Evolutionary conservation across 1,139 yeast species (phyloP), one percentile per base, ranked within the genome.

Genomic region (Diutina ranongensis): DNA sequence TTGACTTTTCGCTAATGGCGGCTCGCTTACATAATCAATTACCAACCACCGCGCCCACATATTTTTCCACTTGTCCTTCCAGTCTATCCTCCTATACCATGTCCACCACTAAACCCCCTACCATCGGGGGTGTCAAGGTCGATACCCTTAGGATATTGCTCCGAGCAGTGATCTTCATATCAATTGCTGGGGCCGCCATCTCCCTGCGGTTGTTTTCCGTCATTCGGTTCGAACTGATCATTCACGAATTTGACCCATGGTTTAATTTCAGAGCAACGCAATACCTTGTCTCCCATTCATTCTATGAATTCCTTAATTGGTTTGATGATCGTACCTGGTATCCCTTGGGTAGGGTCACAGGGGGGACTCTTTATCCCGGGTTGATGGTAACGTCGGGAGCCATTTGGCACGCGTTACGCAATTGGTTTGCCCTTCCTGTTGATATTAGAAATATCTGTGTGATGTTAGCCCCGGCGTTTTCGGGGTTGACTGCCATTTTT

Each of bases 191-290:
- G 21, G 97, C 97, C 2, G 95, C 97, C 36, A 74, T 92, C 48
- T 80, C 95, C 44, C 83, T 95, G 49, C 78, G 99, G 58, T 72
- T 92, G 60, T 77, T 76, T 52, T 74, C 92, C 4, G 92, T 83
- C 48, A 80, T 85, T 49, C 72, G 94, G 54, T 94, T 88, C 60
- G 99, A 94, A 67, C 80, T 94, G 49, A 94, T 94, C 58, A 94
- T 94, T 64, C 99, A 94, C 68, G 99, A 94, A 65, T 92, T 92
- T 60, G 98, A 94, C 65, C 97, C 98, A 34, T 92, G 98, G 98
- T 94, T 94, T 73, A 92, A 92, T 64, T 92, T 78, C 68, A 71
- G 98, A 55, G 98, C 98, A 44, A 85, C 98, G 22, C 85, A 85
- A 62, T 87, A 88, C 63, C 74, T 92, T 54, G 95, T 87, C 18